These are phyloP conservation scores for Cichorium intybus DNA, from an alignment of 140 eudicot species.

Conservation along the genomic window DNA sequence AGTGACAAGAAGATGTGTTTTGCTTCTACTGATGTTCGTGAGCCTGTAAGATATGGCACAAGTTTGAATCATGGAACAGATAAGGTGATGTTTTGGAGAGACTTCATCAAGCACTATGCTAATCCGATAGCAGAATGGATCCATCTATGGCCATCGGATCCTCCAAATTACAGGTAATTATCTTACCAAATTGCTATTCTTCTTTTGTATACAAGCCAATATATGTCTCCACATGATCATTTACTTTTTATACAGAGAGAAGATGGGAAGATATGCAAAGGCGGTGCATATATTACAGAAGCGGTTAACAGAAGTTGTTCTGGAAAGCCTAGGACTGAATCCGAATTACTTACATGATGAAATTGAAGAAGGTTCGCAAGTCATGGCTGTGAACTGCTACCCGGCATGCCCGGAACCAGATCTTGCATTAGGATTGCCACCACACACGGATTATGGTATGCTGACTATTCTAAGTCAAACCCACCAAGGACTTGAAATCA, in stretches of 20 bases:
- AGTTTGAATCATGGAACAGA: conserved; percentile 55
- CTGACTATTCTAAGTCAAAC: conserved; percentile 54
- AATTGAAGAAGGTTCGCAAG: conserved; percentile 55
- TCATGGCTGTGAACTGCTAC: conserved; percentile 66
- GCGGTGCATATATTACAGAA: conserved; percentile 38
- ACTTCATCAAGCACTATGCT: conserved; percentile 68
- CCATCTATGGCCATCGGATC: conserved; percentile 66
- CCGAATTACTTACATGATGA: conserved; percentile 47
- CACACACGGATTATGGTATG: conserved; percentile 58
- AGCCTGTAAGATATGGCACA: conserved; percentile 69
- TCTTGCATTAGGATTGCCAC: conserved; percentile 69
- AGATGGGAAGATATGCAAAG: conserved; percentile 65
- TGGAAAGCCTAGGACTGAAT: conserved; percentile 55
- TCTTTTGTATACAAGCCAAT: conserved; percentile 11
- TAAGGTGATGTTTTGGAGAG: conserved; percentile 61
- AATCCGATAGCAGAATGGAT: conserved; percentile 56
- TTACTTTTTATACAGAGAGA: conserved; percentile 35
- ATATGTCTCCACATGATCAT: not conserved
- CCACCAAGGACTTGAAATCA: conserved; percentile 51
- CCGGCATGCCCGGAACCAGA: conserved; percentile 72
- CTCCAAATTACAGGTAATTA: conserved; percentile 58
- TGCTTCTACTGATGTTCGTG: conserved; percentile 50
- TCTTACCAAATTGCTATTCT: not conserved
- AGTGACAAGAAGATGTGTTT: conserved; percentile 50
- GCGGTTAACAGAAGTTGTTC: conserved; percentile 42